Conservation (phyloP, 164 flowering plant species). For the Tetrastigma voinierianum region DNA sequence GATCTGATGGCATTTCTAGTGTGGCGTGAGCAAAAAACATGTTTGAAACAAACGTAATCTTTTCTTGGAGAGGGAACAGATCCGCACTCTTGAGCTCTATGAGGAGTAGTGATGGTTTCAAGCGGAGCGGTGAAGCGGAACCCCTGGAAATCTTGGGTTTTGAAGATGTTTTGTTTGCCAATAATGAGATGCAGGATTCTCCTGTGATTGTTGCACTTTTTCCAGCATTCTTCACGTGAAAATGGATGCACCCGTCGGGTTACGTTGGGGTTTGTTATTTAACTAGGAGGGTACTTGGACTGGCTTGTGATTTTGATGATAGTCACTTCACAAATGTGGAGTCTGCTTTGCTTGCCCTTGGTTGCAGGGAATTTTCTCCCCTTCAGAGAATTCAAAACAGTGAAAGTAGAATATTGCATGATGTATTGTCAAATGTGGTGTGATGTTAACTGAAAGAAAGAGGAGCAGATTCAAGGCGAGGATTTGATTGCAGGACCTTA, state of each 20-base stretch:
- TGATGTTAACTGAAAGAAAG: slow-evolving; percentile 89
- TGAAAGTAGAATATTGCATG: slow-evolving; percentile 54
- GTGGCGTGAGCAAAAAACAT: slow-evolving; percentile 80
- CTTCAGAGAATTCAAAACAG: slow-evolving; percentile 56
- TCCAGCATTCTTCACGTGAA: slow-evolving; percentile 55
- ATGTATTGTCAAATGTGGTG: slow-evolving; percentile 75
- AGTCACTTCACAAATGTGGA: slow-evolving; percentile 92
- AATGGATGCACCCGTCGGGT: slow-evolving; percentile 75
- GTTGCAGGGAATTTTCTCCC: slow-evolving; percentile 94
- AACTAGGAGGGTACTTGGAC: slow-evolving; percentile 74
- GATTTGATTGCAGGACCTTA: slow-evolving; percentile 84
- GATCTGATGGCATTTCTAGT: slow-evolving; percentile 73
- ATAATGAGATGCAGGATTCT: slow-evolving; percentile 94
- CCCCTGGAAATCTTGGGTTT: slow-evolving; percentile 96
- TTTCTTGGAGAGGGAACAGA: slow-evolving; percentile 89
- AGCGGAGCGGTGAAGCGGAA: slow-evolving; percentile 86
- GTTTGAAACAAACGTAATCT: slow-evolving; percentile 96
- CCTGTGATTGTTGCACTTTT: slow-evolving; percentile 71
- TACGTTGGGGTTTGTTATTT: slow-evolving; percentile 70
- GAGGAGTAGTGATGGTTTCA: slow-evolving; percentile 99
- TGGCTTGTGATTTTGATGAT: slow-evolving; percentile 94
- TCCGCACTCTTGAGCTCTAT: slow-evolving; percentile 84
- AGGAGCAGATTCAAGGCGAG: slow-evolving; percentile 78
- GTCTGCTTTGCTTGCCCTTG: slow-evolving; percentile 85
- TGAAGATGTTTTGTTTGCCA: slow-evolving; percentile 92